These are phyloP conservation scores for Psophocarpus tetragonolobus DNA, from an alignment of 306 rosid genomes.

Conservation along the genomic window DNA sequence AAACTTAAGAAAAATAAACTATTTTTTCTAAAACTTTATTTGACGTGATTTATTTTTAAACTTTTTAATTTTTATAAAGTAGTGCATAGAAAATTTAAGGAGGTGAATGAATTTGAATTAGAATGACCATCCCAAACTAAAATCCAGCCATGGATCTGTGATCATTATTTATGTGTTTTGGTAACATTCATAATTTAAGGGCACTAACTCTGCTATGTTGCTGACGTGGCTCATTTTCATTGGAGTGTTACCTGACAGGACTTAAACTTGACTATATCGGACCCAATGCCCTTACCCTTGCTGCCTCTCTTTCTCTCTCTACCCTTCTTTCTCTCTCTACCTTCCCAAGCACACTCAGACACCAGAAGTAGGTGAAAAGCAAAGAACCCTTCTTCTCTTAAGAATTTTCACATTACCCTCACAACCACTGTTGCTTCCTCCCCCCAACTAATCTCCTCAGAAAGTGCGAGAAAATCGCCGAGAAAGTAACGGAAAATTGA, in stretches of 20 bases:
- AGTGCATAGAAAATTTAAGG: not conserved
- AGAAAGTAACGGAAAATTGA: slow-evolving; percentile 28
- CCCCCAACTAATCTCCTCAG: slow-evolving; percentile 60
- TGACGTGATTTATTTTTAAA: not conserved
- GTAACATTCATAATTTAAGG: slow-evolving; percentile 36
- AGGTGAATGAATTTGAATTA: slow-evolving; percentile 26
- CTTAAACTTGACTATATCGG: slow-evolving; percentile 52
- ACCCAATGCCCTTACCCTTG: slow-evolving; percentile 35
- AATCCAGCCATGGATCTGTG: slow-evolving; percentile 22
- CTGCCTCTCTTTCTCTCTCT: slow-evolving; percentile 21
- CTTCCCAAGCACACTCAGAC: slow-evolving; percentile 24
- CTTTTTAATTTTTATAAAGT: not conserved
- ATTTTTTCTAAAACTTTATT: not conserved
- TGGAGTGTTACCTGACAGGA: slow-evolving; percentile 24
- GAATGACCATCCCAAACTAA: slow-evolving; percentile 1
- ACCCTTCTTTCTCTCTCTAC: slow-evolving; percentile 33
- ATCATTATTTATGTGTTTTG: slow-evolving; percentile 37
- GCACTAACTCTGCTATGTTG: not conserved
- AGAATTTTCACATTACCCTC: slow-evolving; percentile 38
- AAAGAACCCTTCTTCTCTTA: slow-evolving; percentile 36
- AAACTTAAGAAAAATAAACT: not conserved
- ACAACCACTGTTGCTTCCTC: slow-evolving; percentile 51
- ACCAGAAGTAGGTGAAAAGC: slow-evolving; percentile 77
- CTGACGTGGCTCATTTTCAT: slow-evolving; percentile 42
- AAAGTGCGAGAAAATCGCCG: slow-evolving; percentile 29